Conservation (phyloP, 1,284 basidiomycete species). For the Moniliella sp. region DNA sequence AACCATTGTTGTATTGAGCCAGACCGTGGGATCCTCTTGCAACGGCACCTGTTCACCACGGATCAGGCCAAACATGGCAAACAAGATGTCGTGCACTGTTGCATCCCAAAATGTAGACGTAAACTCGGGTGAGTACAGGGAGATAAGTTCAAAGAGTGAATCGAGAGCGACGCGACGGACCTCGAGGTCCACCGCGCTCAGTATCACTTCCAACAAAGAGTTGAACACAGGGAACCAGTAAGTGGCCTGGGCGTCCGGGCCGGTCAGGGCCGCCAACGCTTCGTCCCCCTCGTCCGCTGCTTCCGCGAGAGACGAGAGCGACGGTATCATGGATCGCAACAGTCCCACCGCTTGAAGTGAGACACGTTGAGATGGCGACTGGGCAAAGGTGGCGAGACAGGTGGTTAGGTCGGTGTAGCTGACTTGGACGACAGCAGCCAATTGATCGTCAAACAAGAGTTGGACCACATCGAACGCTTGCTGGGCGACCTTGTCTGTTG, state of each 20-base stretch:
- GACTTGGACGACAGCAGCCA: conserved; percentile 63
- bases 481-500: conserved; percentile 58
- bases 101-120: conserved; percentile 89
- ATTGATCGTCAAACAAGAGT: conserved; percentile 70
- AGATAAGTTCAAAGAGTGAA: conserved; percentile 79
- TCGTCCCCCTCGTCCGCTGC: too few relatives aligned
- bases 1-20: conserved; percentile 97
- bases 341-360: conserved; percentile 85
- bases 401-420: conserved; percentile 86
- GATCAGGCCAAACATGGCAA: conserved; percentile 93
- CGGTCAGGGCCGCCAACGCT: too few relatives aligned
- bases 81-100: conserved; percentile 83
- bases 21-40: conserved; percentile 98
- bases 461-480: conserved; percentile 93
- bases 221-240: too few relatives aligned
- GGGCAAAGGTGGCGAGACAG: conserved; percentile 96
- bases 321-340: conserved; percentile 59
- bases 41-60: conserved; percentile 50
- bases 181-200: conserved; percentile 98
- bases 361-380: conserved; percentile 95
- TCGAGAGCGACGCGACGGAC: conserved; percentile 68
- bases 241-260: too few relatives aligned
- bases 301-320: too few relatives aligned
- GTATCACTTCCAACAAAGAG: conserved; percentile 97
- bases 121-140: conserved; percentile 66